Conservation (phyloP, 371 early-diverging fungal species). For the Mortierella sp. region DNA sequence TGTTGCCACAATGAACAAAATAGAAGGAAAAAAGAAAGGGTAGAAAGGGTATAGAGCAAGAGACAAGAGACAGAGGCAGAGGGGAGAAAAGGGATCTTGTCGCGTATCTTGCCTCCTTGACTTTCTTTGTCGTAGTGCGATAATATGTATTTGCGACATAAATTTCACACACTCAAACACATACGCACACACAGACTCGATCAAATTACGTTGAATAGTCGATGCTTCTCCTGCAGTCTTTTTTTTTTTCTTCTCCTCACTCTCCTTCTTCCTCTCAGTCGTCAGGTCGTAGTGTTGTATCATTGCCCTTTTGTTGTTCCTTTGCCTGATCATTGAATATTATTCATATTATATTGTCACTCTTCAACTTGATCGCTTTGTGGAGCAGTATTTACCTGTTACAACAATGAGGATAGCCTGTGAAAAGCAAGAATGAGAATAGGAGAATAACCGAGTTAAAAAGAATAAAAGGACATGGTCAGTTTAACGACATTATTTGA, state of each 20-base stretch:
- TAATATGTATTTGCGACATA: background rate
- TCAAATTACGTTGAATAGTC: background rate
- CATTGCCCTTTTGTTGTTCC: background rate
- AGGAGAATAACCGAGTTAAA: no score
- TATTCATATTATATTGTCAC: background rate
- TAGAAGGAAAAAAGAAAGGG: background rate
- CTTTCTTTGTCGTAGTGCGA: background rate
- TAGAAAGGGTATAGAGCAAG: background rate
- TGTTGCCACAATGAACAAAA: background rate
- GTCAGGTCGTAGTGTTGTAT: background rate
- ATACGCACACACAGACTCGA: no score
- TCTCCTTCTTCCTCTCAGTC: background rate
- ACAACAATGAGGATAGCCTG: slow-evolving; percentile 91
- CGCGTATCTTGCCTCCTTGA: background rate
- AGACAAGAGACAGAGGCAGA: background rate
- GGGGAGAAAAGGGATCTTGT: background rate
- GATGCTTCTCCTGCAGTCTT: background rate
- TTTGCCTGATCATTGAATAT: background rate
- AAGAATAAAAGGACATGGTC: background rate
- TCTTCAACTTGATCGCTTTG: background rate
- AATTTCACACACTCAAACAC: no score
- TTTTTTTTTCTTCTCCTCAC: no score
- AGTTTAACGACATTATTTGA: no score
- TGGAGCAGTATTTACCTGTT: slow-evolving; percentile 68
- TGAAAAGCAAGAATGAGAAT: no score